Base-by-base conservation (phyloP, 164 flowering plant genomes). In the Liriodendron chinense region DNA sequence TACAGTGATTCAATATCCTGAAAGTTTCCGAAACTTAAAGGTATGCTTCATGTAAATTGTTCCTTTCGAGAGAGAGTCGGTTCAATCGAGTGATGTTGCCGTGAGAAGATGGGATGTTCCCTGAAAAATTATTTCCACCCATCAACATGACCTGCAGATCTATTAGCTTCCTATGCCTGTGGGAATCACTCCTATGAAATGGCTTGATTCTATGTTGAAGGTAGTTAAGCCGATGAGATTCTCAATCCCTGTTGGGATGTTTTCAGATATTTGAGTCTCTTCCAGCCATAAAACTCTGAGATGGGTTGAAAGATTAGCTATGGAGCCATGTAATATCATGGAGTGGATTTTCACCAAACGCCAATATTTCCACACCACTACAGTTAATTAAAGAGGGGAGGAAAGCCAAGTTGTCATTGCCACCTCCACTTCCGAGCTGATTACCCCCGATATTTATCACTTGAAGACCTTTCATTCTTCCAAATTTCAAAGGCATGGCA, bases 161-260 rank as follows among this genome's bases (percentile, higher is more conserved):
- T n/a, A n/a, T n/a, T n/a, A n/a, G n/a, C n/a, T n/a, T n/a, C n/a
- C n/a, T n/a, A n/a, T n/a, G n/a, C n/a, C n/a, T n/a, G n/a, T n/a
- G n/a, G n/a, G n/a, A n/a, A n/a, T n/a, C n/a, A n/a, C n/a, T n/a
- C n/a, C n/a, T n/a, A n/a, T n/a, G n/a, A 85, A 12, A 1, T 12
- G 6, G 74, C 83, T 85, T 0, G 3, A 0, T 3, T 16, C 24
- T 47, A 81, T 1, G 9, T 10, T 67, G 1, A 83, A n/a, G 5
- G 0, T 1, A 1, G 1, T 61, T 24, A 69, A 43, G n/a, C 26
- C 26, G 56, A 43, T 18, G 8, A 69, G 71, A 22, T 43, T 69
- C 13, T 22, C 56, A 22, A 69, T 47, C 53, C 71, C 56, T n/a
- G 7, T 14, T 6, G 71, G 71, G 43, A 69, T 69, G 20, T 23